These are phyloP conservation scores for Aspergillus mulundensis DNA, from an alignment of 495 filamentous ascomycete genomes.

Conservation along the genomic window DNA sequence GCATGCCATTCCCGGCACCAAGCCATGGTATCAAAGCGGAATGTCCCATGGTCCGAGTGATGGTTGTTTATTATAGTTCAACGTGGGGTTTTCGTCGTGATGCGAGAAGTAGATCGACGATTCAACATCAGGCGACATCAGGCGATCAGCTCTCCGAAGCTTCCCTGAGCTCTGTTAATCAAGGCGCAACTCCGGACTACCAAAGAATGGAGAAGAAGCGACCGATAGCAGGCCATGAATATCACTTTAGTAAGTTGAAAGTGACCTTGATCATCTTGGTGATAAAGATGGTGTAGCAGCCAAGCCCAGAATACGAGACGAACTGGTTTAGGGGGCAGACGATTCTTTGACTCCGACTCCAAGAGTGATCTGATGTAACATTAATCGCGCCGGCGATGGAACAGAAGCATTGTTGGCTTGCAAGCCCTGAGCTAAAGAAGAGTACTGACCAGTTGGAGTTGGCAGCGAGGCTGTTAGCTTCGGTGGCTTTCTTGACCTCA, in stretches of 20 bases:
- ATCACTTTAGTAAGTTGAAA: conserved; percentile 2
- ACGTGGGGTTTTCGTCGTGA: not conserved
- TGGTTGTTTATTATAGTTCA: not conserved
- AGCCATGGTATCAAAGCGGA: conserved; percentile 3
- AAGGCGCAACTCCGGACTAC: not conserved
- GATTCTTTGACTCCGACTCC: not conserved
- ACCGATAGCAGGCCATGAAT: not conserved
- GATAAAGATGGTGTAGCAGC: conserved; percentile 4
- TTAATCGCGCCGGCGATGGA: conserved; percentile 8
- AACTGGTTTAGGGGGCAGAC: not conserved
- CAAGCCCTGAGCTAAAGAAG: conserved; percentile 6
- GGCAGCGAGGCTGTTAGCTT: conserved; percentile 4
- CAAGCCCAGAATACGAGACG: conserved; percentile 5
- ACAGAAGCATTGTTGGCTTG: conserved; percentile 15
- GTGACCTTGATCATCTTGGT: not conserved
- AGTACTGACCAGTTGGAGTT: conserved; percentile 3
- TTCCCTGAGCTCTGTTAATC: not conserved
- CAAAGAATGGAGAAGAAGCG: not conserved
- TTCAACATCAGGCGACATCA: too few relatives aligned
- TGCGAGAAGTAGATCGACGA: not conserved
- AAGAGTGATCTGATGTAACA: conserved; percentile 9
- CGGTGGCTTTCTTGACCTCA: not conserved
- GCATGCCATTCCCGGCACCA: not conserved
- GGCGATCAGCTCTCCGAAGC: not conserved
- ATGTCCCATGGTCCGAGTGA: not conserved